phyloP scores from a whole-genome alignment of 306 rosid genomes.

The Inga oerstediana region DNA sequence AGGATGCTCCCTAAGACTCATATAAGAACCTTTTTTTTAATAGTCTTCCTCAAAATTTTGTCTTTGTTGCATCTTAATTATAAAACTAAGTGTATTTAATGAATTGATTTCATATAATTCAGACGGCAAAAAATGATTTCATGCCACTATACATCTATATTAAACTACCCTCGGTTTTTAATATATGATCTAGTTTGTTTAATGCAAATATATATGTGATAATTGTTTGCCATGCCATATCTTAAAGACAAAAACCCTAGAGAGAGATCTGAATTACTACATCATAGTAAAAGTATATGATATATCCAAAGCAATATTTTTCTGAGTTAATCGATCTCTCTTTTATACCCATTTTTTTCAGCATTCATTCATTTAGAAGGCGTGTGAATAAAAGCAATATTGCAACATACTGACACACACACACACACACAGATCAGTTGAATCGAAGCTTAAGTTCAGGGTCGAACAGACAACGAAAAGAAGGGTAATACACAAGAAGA shows the following conservation, averaged over 20 bases:
- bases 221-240: not conserved
- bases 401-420: not conserved
- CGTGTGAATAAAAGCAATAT: not conserved
- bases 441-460: slow-evolving; percentile 28
- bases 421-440: not conserved
- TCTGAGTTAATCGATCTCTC: not conserved
- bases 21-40: too few relatives aligned
- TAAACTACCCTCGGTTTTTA: too few relatives aligned
- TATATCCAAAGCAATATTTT: not conserved
- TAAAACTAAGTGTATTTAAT: not conserved
- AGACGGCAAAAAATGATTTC: not conserved
- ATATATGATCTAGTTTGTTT: too few relatives aligned
- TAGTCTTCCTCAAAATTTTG: not conserved
- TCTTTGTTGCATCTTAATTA: not conserved
- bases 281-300: not conserved
- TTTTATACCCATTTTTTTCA: not conserved
- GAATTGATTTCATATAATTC: not conserved
- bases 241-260: not conserved
- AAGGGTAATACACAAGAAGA: not conserved
- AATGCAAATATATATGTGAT: not conserved
- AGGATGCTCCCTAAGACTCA: too few relatives aligned
- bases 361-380: not conserved
- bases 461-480: slow-evolving; percentile 38
- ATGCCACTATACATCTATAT: not conserved
- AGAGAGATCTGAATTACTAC: not conserved